phyloP scores from a whole-genome alignment of 2,329 filamentous ascomycete genomes.

The Sporothrix curviconia region DNA sequence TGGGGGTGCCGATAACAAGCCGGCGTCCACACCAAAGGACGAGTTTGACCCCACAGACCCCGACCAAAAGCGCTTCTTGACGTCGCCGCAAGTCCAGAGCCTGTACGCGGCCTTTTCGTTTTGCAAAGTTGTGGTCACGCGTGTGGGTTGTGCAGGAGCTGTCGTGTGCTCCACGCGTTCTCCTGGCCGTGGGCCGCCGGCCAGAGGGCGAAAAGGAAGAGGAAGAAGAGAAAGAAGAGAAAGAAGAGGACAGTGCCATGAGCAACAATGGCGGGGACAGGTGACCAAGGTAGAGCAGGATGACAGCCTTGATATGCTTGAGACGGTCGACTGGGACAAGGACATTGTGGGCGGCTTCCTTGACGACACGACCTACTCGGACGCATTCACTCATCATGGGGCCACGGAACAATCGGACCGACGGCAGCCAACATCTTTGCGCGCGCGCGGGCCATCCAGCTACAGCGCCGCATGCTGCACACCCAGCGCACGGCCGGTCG shows the following conservation, averaged over 20 bases:
- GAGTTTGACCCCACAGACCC: background rate
- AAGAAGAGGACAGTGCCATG: background rate
- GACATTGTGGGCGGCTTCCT: slow-evolving; percentile 10
- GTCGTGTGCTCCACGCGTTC: slow-evolving; percentile 10
- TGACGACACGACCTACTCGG: background rate
- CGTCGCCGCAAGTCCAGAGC: background rate
- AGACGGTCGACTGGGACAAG: slow-evolving; percentile 11
- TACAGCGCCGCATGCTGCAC: background rate
- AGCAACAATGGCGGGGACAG: background rate
- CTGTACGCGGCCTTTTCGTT: background rate
- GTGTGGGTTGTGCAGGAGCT: slow-evolving; percentile 19
- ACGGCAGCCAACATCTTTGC: background rate
- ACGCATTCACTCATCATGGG: slow-evolving; percentile 9
- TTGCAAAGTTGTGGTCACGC: slow-evolving; percentile 11
- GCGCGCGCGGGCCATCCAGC: slow-evolving; percentile 4
- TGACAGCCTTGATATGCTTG: background rate
- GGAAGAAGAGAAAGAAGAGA: background rate
- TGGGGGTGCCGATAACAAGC: background rate
- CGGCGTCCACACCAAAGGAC: background rate
- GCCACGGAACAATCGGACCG: slow-evolving; percentile 2
- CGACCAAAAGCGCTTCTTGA: background rate
- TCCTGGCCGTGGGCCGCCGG: background rate
- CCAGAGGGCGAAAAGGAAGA: background rate
- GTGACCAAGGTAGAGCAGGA: background rate
- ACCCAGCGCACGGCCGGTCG: too few relatives aligned